A percentile compares a stretch with the other conserved stretches of the same genome.
These are phyloP conservation scores for Diaporthe ilicicola DNA, from an alignment of 2,329 filamentous ascomycete genomes.

Conservation along the genomic window DNA sequence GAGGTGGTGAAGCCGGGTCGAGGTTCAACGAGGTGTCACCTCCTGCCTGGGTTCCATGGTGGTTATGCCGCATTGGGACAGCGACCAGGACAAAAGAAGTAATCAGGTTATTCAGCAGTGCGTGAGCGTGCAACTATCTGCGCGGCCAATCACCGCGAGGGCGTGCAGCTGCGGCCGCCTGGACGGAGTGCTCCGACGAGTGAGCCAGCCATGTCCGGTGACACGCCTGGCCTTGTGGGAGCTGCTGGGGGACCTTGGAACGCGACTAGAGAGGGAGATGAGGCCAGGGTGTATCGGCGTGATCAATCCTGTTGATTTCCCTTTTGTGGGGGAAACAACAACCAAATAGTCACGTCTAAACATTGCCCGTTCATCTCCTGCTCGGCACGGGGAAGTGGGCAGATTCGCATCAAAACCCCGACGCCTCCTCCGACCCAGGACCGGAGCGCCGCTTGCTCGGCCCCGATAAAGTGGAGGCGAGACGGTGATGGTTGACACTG, in stretches of 20 bases:
- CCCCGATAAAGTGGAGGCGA: not conserved
- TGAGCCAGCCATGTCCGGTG: constrained; percentile 4
- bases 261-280: not conserved
- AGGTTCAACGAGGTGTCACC: constrained; percentile 21
- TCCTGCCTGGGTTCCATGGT: not conserved
- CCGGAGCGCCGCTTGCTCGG: constrained; percentile 1
- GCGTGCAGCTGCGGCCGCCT: constrained; percentile 20
- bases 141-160: constrained; percentile 16
- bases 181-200: not conserved
- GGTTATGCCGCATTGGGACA: constrained; percentile 23
- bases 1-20: constrained; percentile 16
- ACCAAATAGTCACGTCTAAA: too few relatives aligned
- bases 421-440: not conserved
- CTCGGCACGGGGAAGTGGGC: not conserved
- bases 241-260: not conserved
- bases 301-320: too few relatives aligned
- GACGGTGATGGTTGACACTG: not conserved
- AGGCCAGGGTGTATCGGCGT: not conserved
- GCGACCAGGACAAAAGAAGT: constrained; percentile 26
- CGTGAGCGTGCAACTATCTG: constrained; percentile 19
- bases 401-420: not conserved
- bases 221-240: not conserved
- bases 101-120: constrained; percentile 29
- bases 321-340: too few relatives aligned
- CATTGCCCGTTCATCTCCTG: not conserved